Evolutionary conservation across 768 basidiomycete species (phyloP), one percentile per base, ranked within the genome.

Genomic region (Nidularia pulvinata): DNA sequence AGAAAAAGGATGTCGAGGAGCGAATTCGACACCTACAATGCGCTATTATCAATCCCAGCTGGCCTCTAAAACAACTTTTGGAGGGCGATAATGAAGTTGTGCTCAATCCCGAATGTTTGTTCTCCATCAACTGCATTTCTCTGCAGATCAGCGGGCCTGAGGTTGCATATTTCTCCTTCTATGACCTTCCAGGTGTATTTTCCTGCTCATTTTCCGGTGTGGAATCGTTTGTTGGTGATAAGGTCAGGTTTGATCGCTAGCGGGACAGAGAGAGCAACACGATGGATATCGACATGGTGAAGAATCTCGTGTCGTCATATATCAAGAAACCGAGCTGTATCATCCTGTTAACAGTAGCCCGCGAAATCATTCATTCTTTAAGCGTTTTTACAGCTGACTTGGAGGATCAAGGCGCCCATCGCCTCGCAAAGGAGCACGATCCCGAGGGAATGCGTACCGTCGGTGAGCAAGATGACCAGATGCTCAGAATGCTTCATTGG

Each of bases 341-440:
- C 5, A 76, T 81, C 22, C 65, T 88, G 0, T 52, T 85, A 11
- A 77, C 74, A 1, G 72, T 80, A 0, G 76, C 86, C 0, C 83
- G 83, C 58, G 83, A 85, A 63, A 82, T 83, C 83, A 55, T 48
- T 78, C 57, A 14, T 9, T 34, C 39, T 25, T 42, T 32, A 10
- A 33, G 19, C n/a, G 22, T 32, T 49, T 10, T 32, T 14, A 25
- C 35, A 49, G 51, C 51, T 7, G 88, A 89, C 51, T 86, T 85
- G n/a, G 83, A 88, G 57, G 89, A 86, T 37, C 86, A 89, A 61
- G 82, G 81, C 0, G 87, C 86, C 0, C 80, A 83, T 50, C 69
- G 75, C 35, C 65, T 89, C 0, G 81, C 84, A 0, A 82, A 80
- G 56, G 42, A 64, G 25, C 65, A 75, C 47, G 86, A 88, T 55